Conservation (phyloP, 2,329 filamentous ascomycete genomes). For the Epichloe elymi region DNA sequence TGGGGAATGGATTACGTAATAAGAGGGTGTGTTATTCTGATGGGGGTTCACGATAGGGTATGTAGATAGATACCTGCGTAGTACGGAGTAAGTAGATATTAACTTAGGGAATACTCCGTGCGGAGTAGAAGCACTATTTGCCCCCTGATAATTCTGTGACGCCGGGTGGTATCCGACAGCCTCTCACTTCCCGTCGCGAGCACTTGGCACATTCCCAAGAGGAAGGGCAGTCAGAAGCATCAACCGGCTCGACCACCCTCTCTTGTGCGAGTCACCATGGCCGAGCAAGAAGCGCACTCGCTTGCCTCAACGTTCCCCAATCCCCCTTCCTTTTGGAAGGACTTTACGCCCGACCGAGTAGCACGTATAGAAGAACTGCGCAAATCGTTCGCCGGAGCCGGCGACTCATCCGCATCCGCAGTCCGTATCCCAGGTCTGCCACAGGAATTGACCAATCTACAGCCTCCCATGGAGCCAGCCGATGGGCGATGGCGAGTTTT, state of each 20-base stretch:
- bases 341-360: slow-evolving; percentile 69
- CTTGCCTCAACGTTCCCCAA: slow-evolving; percentile 63
- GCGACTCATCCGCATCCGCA: slow-evolving; percentile 12
- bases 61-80: too few relatives aligned
- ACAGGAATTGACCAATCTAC: slow-evolving; percentile 58
- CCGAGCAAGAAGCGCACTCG: slow-evolving; percentile 34
- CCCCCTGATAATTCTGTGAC: too few relatives aligned
- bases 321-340: slow-evolving; percentile 80
- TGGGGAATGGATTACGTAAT: too few relatives aligned
- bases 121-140: too few relatives aligned
- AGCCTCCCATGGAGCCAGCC: slow-evolving; percentile 65
- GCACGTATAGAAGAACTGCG: slow-evolving; percentile 36
- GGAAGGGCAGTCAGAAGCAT: too few relatives aligned
- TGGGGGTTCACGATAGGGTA: too few relatives aligned
- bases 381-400: slow-evolving; percentile 21
- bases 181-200: too few relatives aligned
- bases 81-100: too few relatives aligned
- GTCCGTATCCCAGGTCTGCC: slow-evolving; percentile 41
- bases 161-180: too few relatives aligned
- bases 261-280: slow-evolving; percentile 33
- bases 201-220: too few relatives aligned
- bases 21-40: too few relatives aligned
- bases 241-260: background rate
- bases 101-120: too few relatives aligned
- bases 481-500: slow-evolving; percentile 64